Evolutionary conservation across 768 basidiomycete species (phyloP), one percentile per base, ranked within the genome.

Genomic region (Serendipita vermifera): DNA sequence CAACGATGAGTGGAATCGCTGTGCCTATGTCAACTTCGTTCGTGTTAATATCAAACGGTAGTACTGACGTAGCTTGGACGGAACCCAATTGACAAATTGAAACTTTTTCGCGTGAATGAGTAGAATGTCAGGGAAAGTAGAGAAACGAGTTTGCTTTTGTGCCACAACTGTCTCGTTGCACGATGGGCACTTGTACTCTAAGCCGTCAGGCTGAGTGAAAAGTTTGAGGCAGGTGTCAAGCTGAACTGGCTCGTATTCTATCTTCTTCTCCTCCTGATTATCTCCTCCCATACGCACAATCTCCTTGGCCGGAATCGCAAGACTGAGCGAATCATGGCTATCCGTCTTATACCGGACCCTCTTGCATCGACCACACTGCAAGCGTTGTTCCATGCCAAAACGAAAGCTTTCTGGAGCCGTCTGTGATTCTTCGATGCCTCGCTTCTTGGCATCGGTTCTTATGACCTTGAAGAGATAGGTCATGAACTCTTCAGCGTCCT

Each of bases 401-500:
- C 77, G 72, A 63, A 98, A 92, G 1, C 81, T 70, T 39, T 76
- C 73, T 0, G 91, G 91, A 2, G 91, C 77, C 60, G 94, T 87
- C 65, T 48, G 60, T 69, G 7, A 58, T 68, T 60, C 61, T 66
- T 76, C 62, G 64, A 63, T 57, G 56, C 69, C 65, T 15, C 61
- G 66, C 61, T 78, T 79, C 59, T 78, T 77, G 33, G 74, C 73
- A 61, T 87, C 76, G 61, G 85, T 73, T 57, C 88, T 74, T 11
- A 99, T 68, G 17, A 79, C 73, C 3, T 80, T 82, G 54, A 98
- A 63, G 1, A 98, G 71, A 68, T 94, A 80, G 33, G 79, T 76
- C 55, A 99, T 76, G 71, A 97, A 98, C 69, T 98, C 94, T 64
- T 94, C 91, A 3, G 92, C 82, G 64, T 99, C 96, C 65, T 98